phyloP scores from a whole-genome alignment of 768 basidiomycete genomes.

The Cyclocybe aegerita region DNA sequence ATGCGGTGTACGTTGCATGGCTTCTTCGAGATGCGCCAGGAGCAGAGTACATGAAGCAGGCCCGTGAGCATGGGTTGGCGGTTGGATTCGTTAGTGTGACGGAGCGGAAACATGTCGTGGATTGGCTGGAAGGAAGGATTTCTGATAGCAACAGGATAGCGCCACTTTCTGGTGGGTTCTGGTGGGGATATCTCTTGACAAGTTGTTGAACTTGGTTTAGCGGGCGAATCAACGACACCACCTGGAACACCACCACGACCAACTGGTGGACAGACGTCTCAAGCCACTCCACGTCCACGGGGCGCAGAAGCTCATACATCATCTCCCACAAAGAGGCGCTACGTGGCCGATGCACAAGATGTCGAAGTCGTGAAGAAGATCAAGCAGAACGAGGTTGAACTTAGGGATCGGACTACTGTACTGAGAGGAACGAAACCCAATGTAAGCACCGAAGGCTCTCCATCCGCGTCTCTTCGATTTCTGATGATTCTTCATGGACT shows the following conservation, averaged over 20 bases:
- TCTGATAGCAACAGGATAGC: conserved; percentile 51
- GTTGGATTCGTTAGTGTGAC: conserved; percentile 83
- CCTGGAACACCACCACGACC: conserved; percentile 47
- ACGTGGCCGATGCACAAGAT: conserved; percentile 77
- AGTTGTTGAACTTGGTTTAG: conserved; percentile 3
- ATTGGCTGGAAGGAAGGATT: conserved; percentile 74
- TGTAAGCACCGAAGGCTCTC: conserved; percentile 43
- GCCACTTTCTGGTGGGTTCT: conserved; percentile 40
- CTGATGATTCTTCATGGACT: background rate
- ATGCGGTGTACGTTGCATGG: conserved; percentile 87
- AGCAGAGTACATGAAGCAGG: conserved; percentile 88
- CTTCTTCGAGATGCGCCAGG: conserved; percentile 66
- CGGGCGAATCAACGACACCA: conserved; percentile 40
- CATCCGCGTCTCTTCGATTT: background rate
- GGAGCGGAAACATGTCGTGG: conserved; percentile 82
- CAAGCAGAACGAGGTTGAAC: conserved; percentile 70
- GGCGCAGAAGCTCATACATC: conserved; percentile 30
- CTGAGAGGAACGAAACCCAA: conserved; percentile 82
- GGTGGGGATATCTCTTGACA: background rate
- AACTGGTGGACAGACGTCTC: conserved; percentile 24
- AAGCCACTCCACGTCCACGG: conserved; percentile 27
- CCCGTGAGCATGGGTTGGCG: conserved; percentile 69
- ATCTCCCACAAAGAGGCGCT: conserved; percentile 69
- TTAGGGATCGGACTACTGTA: conserved; percentile 80
- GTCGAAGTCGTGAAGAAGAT: conserved; percentile 87